Conservation (phyloP, 2,329 filamentous ascomycete species). For the Pleurostoma richardsiae region DNA sequence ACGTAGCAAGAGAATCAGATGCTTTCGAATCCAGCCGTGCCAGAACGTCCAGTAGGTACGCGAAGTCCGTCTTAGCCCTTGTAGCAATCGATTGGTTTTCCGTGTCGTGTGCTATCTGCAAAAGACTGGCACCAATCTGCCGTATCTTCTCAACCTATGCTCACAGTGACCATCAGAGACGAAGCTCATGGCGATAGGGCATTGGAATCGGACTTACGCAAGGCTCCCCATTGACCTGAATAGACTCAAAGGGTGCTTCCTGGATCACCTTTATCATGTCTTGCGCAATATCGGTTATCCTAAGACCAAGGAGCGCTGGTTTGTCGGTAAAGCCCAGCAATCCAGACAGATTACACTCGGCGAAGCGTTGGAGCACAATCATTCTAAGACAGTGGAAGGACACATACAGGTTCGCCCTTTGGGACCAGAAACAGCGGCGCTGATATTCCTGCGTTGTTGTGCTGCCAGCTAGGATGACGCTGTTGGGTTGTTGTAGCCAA, state of each 20-base stretch:
- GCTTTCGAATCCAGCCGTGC: background rate
- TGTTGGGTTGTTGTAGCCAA: too few relatives aligned
- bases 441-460: too few relatives aligned
- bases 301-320: slow-evolving; percentile 6
- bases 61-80: slow-evolving; percentile 31
- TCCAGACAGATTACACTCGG: slow-evolving; percentile 10
- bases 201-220: slow-evolving; percentile 19
- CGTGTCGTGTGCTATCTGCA: slow-evolving; percentile 32
- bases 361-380: slow-evolving; percentile 24
- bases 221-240: slow-evolving; percentile 33
- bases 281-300: slow-evolving; percentile 34
- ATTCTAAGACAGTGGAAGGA: slow-evolving; percentile 34
- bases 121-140: slow-evolving; percentile 28
- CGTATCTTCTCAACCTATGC: slow-evolving; percentile 32
- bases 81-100: slow-evolving; percentile 27
- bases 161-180: too few relatives aligned
- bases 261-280: slow-evolving; percentile 34
- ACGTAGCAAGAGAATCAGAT: background rate
- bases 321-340: background rate
- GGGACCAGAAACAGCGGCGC: slow-evolving; percentile 6
- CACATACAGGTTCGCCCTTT: slow-evolving; percentile 33
- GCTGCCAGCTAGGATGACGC: too few relatives aligned
- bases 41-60: slow-evolving; percentile 29
- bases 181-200: too few relatives aligned
- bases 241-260: slow-evolving; percentile 33